Evolutionary conservation across 2,329 filamentous ascomycete genomes (phyloP), one percentile per base, ranked within the genome.

Genomic region (Microcera coccophila): DNA sequence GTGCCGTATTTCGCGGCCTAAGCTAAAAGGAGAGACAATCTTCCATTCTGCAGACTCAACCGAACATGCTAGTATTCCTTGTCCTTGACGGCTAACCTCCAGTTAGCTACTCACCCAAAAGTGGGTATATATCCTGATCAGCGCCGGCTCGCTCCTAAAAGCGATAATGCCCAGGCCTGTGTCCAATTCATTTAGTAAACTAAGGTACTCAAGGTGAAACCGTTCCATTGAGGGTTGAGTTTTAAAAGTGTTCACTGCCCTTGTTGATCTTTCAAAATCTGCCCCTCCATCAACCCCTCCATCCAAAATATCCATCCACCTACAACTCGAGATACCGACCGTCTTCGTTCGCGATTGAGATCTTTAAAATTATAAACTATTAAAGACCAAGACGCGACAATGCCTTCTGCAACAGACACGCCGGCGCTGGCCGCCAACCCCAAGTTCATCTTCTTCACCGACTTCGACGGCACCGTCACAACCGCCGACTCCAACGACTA

Each of bases 391-490:
- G 22, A n/a, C 29, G 15, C 19, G 44, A 67, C 45, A 39, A 75
- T 75, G 71, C 70, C 69, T 41, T 71, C 70, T 42, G 48, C 58
- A 33, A 62, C 58, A 44, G 64, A 71, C 36, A 76, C 79, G 19
- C 79, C 79, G 42, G 80, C 80, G 34, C 69, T 84, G 64, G 72
- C 72, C 58, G 81, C 74, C 44, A 82, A 85, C 64, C 90, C 90
- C 39, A 86, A 89, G 70, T 87, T 88, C 73, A 90, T 98, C 74
- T 96, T 98, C 79, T 97, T 97, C 75, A 95, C 90, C 56, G 93
- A 98, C 71, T 97, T 97, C 64, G 93, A 98, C 69, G 93, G 93
- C 60, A 97, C 90, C 41, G 91, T 96, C 64, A 96, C 91, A 37
- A 76, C 75, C 42, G 72, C 78, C 59, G 81, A 84, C 67, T 78